A percentile compares a stretch with the other conserved stretches of the same genome.
phyloP scores from a whole-genome alignment of 2,329 filamentous ascomycete species.

The Pseudonectria foliicola region DNA sequence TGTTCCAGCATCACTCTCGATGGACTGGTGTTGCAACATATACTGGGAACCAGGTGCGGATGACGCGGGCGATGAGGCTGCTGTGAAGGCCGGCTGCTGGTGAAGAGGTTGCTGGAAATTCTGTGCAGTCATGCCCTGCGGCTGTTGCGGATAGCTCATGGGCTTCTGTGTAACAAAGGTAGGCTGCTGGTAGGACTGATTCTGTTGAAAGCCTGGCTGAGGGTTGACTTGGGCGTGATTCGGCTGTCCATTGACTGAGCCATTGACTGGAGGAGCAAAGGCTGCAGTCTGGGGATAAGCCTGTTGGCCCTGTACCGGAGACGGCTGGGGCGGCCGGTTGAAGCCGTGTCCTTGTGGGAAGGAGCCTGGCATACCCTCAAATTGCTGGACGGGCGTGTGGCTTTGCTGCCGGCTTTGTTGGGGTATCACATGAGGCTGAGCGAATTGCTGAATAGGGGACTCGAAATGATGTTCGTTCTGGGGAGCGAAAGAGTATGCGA shows the following conservation, averaged over 20 bases:
- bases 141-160: constrained; percentile 11
- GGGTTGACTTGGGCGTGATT: constrained; percentile 11
- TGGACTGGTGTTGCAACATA: constrained; percentile 14
- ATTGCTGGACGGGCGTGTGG: constrained; percentile 29
- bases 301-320: constrained; percentile 23
- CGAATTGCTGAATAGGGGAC: constrained; percentile 25
- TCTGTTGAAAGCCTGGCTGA: constrained; percentile 9
- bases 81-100: constrained; percentile 13
- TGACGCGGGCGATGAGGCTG: constrained; percentile 11
- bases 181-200: constrained; percentile 14
- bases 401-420: constrained; percentile 26
- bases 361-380: constrained; percentile 19
- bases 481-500: constrained; percentile 27
- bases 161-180: constrained; percentile 17
- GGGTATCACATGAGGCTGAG: constrained; percentile 27
- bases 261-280: constrained; percentile 20
- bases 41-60: constrained; percentile 16
- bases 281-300: constrained; percentile 16
- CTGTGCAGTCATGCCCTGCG: constrained; percentile 9
- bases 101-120: constrained; percentile 18
- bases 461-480: constrained; percentile 27
- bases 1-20: constrained; percentile 14
- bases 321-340: constrained; percentile 21
- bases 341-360: constrained; percentile 22
- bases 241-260: constrained; percentile 19